These are phyloP conservation scores for Butyriboletus loyo DNA, from an alignment of 768 basidiomycete species.

Conservation along the genomic window DNA sequence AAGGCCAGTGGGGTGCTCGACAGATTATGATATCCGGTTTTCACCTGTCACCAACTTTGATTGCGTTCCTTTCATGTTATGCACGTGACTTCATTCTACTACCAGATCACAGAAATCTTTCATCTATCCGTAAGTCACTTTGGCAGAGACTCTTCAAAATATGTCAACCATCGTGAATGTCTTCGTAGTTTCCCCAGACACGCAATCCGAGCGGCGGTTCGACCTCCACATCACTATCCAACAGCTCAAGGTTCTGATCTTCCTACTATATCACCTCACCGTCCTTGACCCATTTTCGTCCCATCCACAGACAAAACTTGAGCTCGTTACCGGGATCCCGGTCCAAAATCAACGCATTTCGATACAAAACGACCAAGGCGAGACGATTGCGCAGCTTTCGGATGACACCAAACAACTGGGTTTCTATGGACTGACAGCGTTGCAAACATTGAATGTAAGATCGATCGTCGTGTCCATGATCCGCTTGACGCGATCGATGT, in stretches of 20 bases:
- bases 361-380: slow-evolving; percentile 55
- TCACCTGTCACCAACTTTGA: neutral
- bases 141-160: too few species aligned
- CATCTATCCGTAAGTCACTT: too few species aligned
- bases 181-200: slow-evolving; percentile 83
- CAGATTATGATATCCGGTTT: slow-evolving; percentile 4
- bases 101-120: too few species aligned
- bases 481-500: neutral
- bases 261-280: neutral
- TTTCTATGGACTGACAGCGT: slow-evolving; percentile 70
- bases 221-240: slow-evolving; percentile 71
- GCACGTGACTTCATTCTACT: slow-evolving; percentile 4
- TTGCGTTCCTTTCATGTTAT: neutral
- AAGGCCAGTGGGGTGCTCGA: neutral
- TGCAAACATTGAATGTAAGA: slow-evolving; percentile 77
- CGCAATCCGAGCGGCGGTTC: slow-evolving; percentile 83
- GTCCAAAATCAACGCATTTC: slow-evolving; percentile 66
- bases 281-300: neutral
- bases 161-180: slow-evolving; percentile 58
- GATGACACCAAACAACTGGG: slow-evolving; percentile 70
- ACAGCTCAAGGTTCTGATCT: slow-evolving; percentile 70
- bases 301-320: slow-evolving; percentile 64
- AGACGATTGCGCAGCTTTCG: slow-evolving; percentile 51
- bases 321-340: slow-evolving; percentile 89
- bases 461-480: neutral